Evolutionary conservation across 129 eudicot species (phyloP).

Genomic region (Artemisia argyi): DNA sequence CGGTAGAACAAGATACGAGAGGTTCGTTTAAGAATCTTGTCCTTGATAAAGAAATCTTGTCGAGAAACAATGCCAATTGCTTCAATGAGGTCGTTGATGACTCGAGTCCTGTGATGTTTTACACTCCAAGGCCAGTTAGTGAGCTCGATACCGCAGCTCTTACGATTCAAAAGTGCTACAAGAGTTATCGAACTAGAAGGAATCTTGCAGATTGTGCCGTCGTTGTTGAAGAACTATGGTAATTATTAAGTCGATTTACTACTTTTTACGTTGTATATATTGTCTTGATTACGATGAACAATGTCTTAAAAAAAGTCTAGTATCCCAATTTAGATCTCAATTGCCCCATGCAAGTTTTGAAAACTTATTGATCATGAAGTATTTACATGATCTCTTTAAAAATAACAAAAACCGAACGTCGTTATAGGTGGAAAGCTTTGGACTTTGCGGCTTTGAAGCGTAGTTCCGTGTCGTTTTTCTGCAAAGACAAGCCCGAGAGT

Average conservation of each 20-base stretch:
- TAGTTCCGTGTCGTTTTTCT: constrained; percentile 61
- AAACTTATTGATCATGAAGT: too few relatives aligned
- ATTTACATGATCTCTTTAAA: too few relatives aligned
- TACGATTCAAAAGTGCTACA: constrained; percentile 67
- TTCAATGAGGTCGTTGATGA: constrained; percentile 14
- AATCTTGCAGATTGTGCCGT: constrained; percentile 90
- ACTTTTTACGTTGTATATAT: not conserved
- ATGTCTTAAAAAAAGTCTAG: not conserved
- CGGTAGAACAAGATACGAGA: not conserved
- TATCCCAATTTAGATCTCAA: not conserved
- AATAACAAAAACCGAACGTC: not conserved
- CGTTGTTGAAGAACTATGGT: constrained; percentile 74
- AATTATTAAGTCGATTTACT: constrained; percentile 1
- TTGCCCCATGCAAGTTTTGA: too few relatives aligned
- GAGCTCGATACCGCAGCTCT: constrained; percentile 58
- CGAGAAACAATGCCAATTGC: not conserved
- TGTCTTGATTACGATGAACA: too few relatives aligned
- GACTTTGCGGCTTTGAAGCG: constrained; percentile 64
- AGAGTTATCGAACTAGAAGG: constrained; percentile 71
- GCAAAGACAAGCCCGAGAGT: constrained; percentile 54
- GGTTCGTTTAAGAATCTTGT: constrained; percentile 34
- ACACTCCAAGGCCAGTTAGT: constrained; percentile 22
- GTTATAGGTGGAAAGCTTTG: constrained; percentile 80
- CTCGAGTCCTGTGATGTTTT: not conserved
- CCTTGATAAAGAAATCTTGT: constrained; percentile 29